Base-by-base conservation (phyloP, 2,329 filamentous ascomycete genomes). In the Fusarium sp. region DNA sequence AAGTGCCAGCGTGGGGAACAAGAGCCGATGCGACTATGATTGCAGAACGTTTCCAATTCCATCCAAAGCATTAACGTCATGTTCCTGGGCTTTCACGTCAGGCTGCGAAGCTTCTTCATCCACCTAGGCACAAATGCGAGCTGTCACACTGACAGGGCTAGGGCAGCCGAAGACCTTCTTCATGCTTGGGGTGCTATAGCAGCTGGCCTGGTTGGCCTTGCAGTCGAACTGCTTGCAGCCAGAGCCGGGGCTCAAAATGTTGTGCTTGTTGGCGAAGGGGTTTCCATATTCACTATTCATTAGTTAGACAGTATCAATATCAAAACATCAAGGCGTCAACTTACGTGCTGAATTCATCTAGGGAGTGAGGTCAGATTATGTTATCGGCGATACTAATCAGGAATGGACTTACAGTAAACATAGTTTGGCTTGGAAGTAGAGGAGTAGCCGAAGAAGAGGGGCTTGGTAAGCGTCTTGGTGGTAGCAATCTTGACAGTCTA, bases 371-470 rank as follows among this genome's bases (percentile, higher is more conserved):
- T 70, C 8, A 59, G 67, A 52, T 14, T 54, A 46, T 13, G 48
- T 30, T 32, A 62, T 9, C 2, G 0, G 14, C 54, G 22, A 65
- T 17, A 62, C 57, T 17, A 33, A 46, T 4, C 8, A 19, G 43
- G 32, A 15, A 19, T 26, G 32, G 2, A 74, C 79, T 74, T 63
- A 80, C 79, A 82, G 74, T 81, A 82, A 52, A 76, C 77, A 37
- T 78, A 76, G 72, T 80, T 64, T 7, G 78, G 77, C 67, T 75
- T 76, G 3, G 58, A 51, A 47, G 69, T 69, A 63, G 80, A 81
- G 1, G 79, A 81, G 71, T 82, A 82, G 46, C 80, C 80, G 60
- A 82, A 78, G 75, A 81, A 81, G 7, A 82, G 76, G 2, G 79
- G 80, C 24, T 47, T 67, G 49, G 62, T 65, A 8, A 82, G 75